phyloP scores from a whole-genome alignment of 345 rosid species.

The Rhizophora apiculata region DNA sequence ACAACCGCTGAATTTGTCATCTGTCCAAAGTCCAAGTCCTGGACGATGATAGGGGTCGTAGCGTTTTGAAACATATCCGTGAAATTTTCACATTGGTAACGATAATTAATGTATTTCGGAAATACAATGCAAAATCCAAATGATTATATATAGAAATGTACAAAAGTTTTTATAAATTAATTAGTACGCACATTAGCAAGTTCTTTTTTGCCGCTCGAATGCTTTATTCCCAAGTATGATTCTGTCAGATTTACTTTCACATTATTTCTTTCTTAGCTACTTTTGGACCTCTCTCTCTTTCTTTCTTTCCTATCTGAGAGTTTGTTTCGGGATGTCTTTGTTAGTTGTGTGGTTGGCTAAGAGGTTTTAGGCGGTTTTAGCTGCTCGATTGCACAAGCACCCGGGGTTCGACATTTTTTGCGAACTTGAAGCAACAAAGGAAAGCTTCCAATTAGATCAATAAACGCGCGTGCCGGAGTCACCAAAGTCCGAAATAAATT shows the following conservation, averaged over 20 bases:
- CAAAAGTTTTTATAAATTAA: neutral
- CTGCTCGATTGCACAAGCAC: too few species aligned
- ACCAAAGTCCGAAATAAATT: too few species aligned
- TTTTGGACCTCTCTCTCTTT: too few species aligned
- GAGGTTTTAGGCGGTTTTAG: neutral
- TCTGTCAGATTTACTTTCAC: neutral
- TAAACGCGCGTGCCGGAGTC: neutral
- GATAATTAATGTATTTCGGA: too few species aligned
- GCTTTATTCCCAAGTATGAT: slow-evolving; percentile 14
- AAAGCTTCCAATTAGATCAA: too few species aligned
- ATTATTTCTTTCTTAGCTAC: neutral
- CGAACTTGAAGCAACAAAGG: too few species aligned
- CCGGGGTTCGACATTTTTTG: too few species aligned
- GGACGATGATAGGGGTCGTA: slow-evolving; percentile 17
- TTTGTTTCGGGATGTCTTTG: neutral
- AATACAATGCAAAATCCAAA: neutral
- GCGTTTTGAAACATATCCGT: neutral
- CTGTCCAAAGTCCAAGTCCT: slow-evolving; percentile 17
- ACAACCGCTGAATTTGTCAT: slow-evolving; percentile 6
- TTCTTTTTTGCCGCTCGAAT: slow-evolving; percentile 8
- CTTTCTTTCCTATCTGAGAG: neutral
- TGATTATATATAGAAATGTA: neutral
- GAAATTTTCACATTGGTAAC: too few species aligned
- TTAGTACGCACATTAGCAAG: neutral
- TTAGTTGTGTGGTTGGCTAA: too few species aligned